Conservation (phyloP, 148 eudicot species). For the Silene latifolia region DNA sequence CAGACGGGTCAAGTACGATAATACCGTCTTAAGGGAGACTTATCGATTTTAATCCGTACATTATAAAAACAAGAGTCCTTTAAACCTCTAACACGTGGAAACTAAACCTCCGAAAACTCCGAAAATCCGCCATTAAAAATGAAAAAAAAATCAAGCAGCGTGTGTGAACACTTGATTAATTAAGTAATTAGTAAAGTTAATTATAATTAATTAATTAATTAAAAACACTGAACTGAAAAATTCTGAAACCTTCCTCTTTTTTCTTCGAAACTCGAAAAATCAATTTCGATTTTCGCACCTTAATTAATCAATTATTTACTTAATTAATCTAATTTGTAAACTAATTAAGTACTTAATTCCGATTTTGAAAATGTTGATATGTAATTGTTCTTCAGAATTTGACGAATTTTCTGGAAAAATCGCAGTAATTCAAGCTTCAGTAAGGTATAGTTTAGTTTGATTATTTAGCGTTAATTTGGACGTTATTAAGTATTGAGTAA, state of each 20-base stretch:
- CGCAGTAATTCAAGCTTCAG: too few species aligned
- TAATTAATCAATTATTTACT: background rate
- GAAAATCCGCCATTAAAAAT: slow-evolving; percentile 11
- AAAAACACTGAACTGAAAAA: slow-evolving; percentile 6
- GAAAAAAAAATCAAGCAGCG: background rate
- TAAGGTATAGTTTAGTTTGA: too few species aligned
- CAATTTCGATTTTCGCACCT: slow-evolving; percentile 18
- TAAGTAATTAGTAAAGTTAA: background rate
- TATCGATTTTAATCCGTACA: too few species aligned
- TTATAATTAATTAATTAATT: background rate
- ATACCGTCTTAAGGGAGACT: too few species aligned
- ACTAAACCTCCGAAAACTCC: slow-evolving; percentile 7
- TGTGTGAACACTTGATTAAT: background rate
- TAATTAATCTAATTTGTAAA: background rate
- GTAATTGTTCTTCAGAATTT: too few species aligned
- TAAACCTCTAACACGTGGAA: slow-evolving; percentile 14
- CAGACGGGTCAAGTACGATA: too few species aligned
- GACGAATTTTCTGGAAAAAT: too few species aligned
- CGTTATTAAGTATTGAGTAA: background rate
- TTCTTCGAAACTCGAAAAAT: slow-evolving; percentile 22
- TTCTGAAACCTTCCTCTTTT: background rate
- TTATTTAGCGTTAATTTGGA: too few species aligned
- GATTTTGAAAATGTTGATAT: too few species aligned
- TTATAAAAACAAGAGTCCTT: background rate
- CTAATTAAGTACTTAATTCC: too few species aligned